These are phyloP conservation scores for Pythium chondricola DNA, from an alignment of 352 stramenopile species.

Conservation along the genomic window DNA sequence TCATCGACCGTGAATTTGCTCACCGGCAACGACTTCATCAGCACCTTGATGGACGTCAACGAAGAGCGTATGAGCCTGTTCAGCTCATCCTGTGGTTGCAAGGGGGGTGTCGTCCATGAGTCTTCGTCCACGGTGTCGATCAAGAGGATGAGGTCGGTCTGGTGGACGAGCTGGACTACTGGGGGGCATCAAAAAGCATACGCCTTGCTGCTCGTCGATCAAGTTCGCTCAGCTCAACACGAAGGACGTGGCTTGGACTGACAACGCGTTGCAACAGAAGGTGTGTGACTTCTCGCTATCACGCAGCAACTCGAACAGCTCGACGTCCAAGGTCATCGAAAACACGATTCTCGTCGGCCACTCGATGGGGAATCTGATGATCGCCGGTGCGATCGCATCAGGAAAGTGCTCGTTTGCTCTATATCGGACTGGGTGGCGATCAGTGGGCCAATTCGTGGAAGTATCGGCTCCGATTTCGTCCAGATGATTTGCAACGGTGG, in stretches of 20 bases:
- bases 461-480: slow-evolving; percentile 41
- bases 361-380: slow-evolving; percentile 57
- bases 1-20: background rate
- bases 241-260: slow-evolving; percentile 28
- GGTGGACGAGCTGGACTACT: slow-evolving; percentile 32
- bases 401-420: slow-evolving; percentile 30
- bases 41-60: background rate
- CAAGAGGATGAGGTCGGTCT: slow-evolving; percentile 11
- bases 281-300: slow-evolving; percentile 31
- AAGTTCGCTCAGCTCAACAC: slow-evolving; percentile 47
- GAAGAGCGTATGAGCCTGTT: background rate
- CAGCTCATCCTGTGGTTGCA: background rate
- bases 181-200: slow-evolving; percentile 38
- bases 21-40: background rate
- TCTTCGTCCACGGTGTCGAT: background rate
- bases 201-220: slow-evolving; percentile 54
- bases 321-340: slow-evolving; percentile 31
- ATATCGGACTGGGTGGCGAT: slow-evolving; percentile 32
- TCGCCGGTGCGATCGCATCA: slow-evolving; percentile 36
- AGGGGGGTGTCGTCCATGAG: background rate
- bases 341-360: slow-evolving; percentile 59
- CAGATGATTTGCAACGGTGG: slow-evolving; percentile 29
- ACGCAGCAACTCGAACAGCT: slow-evolving; percentile 31
- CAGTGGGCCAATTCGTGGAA: slow-evolving; percentile 36
- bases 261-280: slow-evolving; percentile 29